Evolutionary conservation across 1,284 basidiomycete species (phyloP), one percentile per base, ranked within the genome.

Genomic region (Omphalotus olearius): DNA sequence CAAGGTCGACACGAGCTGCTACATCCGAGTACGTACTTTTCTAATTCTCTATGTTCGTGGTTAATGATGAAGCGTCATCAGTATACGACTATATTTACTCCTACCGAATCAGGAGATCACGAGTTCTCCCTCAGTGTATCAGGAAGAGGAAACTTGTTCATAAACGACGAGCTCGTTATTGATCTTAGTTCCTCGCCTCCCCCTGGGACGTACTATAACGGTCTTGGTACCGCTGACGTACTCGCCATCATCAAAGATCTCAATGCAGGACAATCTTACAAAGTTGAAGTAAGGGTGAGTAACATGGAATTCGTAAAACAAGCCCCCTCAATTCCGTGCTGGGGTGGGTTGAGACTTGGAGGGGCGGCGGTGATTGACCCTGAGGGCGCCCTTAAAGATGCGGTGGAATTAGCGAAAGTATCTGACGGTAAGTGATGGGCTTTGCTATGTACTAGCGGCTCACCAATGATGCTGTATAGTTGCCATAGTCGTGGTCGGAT

Each of bases 261-360:
- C 37, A 66, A 71, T 45, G 68, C 67, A 3, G 70, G 69, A 1
- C 57, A 69, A 50, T 48, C 57, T 33, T 72, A 75, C 47, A 55
- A 66, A 25, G 39, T 75, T 16, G 71, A 75, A 59, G 55, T 75
- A 33, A 60, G 72, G 26, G 48, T 70, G 11, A 64, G 58, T 47
- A 71, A 68, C 52, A 62, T 57, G 10, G 62, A 64, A 11, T 71
- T 72, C 51, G 61, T 62, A 10, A 58, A 62, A 7, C 58, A 65
- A 36, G 65, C 68, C 2, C 56, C 55, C 33, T 67, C 67, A 14
- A 69, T 71, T 53, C 59, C 61, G 9, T 70, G 66, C 33, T 70
- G 70, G 62, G 74, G 75, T n/a, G 74, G 74, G 6, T 63, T 80
- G 28, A 65, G 77, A 9, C 55, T 78, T 25, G 78, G 79, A 20